These are phyloP conservation scores for Pythium vanterpoolii DNA, from an alignment of 352 stramenopile species.

Conservation along the genomic window DNA sequence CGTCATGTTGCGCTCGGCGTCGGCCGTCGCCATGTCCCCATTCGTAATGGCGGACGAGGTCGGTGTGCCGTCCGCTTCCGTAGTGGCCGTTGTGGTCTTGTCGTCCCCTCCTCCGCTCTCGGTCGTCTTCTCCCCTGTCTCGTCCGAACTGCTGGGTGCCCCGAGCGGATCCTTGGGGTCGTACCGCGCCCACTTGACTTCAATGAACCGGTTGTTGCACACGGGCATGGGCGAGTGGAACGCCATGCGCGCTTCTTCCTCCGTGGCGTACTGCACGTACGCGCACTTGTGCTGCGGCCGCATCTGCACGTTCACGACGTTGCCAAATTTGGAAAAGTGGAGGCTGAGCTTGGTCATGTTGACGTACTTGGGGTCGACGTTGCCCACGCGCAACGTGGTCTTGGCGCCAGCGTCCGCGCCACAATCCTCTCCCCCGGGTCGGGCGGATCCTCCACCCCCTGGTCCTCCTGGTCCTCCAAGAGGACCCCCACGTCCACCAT, in stretches of 20 bases:
- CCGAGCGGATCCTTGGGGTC: conserved; percentile 67
- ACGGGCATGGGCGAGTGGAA: conserved; percentile 86
- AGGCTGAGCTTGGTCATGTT: conserved; percentile 88
- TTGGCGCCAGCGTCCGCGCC: conserved; percentile 29
- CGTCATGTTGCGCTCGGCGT: conserved; percentile 57
- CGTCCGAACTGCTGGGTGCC: conserved; percentile 36
- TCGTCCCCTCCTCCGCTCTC: background rate
- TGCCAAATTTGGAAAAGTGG: conserved; percentile 87
- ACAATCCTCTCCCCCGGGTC: conserved; percentile 21
- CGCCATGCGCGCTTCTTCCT: conserved; percentile 79
- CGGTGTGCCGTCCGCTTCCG: background rate
- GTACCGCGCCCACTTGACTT: conserved; percentile 85
- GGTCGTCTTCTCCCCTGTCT: conserved; percentile 30
- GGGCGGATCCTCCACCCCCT: conserved; percentile 25
- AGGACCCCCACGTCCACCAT: conserved; percentile 38
- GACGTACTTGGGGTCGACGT: conserved; percentile 86
- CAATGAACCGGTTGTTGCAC: conserved; percentile 89
- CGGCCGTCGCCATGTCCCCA: background rate
- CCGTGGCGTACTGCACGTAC: conserved; percentile 84
- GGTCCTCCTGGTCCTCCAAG: conserved; percentile 37
- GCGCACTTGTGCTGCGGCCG: conserved; percentile 72
- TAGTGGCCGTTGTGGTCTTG: background rate
- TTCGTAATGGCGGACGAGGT: background rate
- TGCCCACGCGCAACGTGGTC: conserved; percentile 79
- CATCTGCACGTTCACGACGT: conserved; percentile 89